Evolutionary conservation across 2,329 filamentous ascomycete species (phyloP), one percentile per base, ranked within the genome.

Genomic region (Diaporthe batatas): DNA sequence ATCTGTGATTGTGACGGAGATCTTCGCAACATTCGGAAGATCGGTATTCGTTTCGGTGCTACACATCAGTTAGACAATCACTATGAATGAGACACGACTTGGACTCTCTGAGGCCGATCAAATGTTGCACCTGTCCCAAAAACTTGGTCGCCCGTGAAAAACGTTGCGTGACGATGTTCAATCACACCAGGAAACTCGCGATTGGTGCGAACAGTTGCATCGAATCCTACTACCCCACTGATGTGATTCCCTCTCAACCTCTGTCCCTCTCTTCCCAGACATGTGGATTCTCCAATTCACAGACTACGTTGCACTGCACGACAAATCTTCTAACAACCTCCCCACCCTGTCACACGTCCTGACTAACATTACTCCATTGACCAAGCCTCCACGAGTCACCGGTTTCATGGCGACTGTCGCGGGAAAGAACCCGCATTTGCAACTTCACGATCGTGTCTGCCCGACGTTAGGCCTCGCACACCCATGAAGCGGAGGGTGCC

Each of bases 1-100:
- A 42, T 29, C 23, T 44, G 53, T 58, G 67, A 34, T 62, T 51
- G 53, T 58, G 67, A 53, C 44, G 16, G n/a, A n/a, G 58, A 58
- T 71, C 73, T 68, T 55, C 36, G 73, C 67, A 74, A 64, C 68
- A 23, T 70, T 73, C 67, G 73, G 67, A 68, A 68, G 71, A 70
- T 49, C 55, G 6, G 32, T 47, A 54, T 44, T 11, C 29, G 2
- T 29, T 5, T 5, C 25, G 18, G 68, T 34, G 32, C 11, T 53
- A 54, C 47, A 62, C 36, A n/a, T n/a, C 58, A 70, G 32, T 47
- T 70, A 62, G 36, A 70, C 47, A 62, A 51, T 59, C 68, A 44
- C 44, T 53, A 70, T 70, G 34, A 53, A 62, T 23, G 23, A 62
- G 57, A 64, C 68, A 44, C 68, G 34, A 62, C 32, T 42, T 70